A percentile compares a stretch with the other conserved stretches of the same genome.
Conservation (phyloP, 306 rosid genomes). For the Quercus aquifolioides region DNA sequence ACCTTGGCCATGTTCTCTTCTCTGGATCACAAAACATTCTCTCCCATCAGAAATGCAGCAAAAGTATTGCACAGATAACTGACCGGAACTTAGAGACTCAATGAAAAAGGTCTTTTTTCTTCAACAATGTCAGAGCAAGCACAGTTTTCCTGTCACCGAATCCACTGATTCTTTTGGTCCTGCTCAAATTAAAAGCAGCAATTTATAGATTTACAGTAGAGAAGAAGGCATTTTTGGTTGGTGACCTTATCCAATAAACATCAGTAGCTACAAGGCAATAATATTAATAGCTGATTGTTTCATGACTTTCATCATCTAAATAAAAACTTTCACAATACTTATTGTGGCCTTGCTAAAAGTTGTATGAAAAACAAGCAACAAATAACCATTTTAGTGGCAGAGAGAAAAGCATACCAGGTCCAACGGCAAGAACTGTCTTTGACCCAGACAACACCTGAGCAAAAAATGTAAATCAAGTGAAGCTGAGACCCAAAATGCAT, state of each 20-base stretch:
- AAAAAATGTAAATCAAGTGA: conserved; percentile 1
- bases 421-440: conserved; percentile 89
- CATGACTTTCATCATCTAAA: conserved; percentile 5
- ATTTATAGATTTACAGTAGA: background rate
- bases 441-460: conserved; percentile 78
- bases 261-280: conserved; percentile 12
- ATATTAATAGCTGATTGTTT: conserved; percentile 1
- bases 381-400: conserved; percentile 12
- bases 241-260: background rate
- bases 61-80: background rate
- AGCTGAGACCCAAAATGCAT: background rate
- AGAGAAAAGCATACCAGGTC: conserved; percentile 66
- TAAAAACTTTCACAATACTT: background rate
- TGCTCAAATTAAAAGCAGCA: conserved; percentile 25
- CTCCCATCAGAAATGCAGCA: background rate
- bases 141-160: conserved; percentile 69
- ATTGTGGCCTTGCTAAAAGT: background rate
- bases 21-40: background rate
- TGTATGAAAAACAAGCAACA: conserved; percentile 5
- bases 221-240: background rate
- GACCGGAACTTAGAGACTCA: background rate
- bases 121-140: conserved; percentile 51
- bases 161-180: conserved; percentile 68
- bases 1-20: background rate
- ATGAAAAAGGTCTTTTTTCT: conserved; percentile 2